Conservation (phyloP, 1,139 yeast genomes). For the Meyerozyma carpophila region DNA sequence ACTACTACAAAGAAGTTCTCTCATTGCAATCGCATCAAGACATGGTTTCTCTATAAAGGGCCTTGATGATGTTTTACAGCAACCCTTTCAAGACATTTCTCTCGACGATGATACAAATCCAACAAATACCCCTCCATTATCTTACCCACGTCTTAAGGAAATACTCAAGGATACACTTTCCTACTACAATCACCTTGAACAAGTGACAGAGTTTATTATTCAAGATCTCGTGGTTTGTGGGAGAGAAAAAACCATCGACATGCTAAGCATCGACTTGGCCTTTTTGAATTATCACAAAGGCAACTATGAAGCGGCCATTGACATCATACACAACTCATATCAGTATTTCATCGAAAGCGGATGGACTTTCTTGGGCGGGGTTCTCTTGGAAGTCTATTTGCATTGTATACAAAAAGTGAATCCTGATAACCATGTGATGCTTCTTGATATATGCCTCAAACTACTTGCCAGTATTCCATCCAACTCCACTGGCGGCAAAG, state of each 20-base stretch:
- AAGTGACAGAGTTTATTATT: slow-evolving; percentile 38
- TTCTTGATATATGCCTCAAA: slow-evolving; percentile 28
- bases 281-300: slow-evolving; percentile 55
- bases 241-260: slow-evolving; percentile 62
- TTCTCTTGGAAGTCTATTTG: slow-evolving; percentile 59
- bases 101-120: slow-evolving; percentile 13
- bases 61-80: slow-evolving; percentile 11
- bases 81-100: slow-evolving; percentile 23
- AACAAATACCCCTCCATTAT: slow-evolving; percentile 13
- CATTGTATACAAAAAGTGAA: slow-evolving; percentile 55
- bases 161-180: slow-evolving; percentile 12
- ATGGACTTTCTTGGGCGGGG: slow-evolving; percentile 70
- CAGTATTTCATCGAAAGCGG: slow-evolving; percentile 61
- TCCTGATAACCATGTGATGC: slow-evolving; percentile 11
- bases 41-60: slow-evolving; percentile 37
- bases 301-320: slow-evolving; percentile 56
- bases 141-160: slow-evolving; percentile 6
- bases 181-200: slow-evolving; percentile 22
- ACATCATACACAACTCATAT: slow-evolving; percentile 62
- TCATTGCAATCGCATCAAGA: slow-evolving; percentile 30
- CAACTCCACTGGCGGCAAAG: slow-evolving; percentile 8
- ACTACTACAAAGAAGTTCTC: slow-evolving; percentile 38
- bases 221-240: slow-evolving; percentile 43
- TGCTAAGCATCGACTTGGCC: slow-evolving; percentile 79
- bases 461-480: slow-evolving; percentile 26